phyloP scores from a whole-genome alignment of 371 early-diverging fungal species.

The Rhizomucor miehei region DNA sequence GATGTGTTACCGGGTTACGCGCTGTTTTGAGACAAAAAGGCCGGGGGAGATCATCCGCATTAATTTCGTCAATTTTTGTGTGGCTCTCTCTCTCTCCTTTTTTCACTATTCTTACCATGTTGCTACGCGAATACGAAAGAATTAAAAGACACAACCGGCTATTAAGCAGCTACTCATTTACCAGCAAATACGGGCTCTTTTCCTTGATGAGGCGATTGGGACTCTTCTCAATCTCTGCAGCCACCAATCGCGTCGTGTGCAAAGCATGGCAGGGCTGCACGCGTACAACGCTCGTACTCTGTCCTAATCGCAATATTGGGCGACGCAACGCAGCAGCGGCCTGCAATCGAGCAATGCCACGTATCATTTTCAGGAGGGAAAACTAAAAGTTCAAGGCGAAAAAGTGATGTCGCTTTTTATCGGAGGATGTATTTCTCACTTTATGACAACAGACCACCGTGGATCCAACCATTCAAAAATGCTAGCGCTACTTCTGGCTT shows the following conservation, averaged over 20 bases:
- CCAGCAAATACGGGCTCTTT: not conserved
- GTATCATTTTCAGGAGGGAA: too few species aligned
- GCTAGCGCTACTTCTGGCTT: slow-evolving; percentile 48
- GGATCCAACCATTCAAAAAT: slow-evolving; percentile 64
- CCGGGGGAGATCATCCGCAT: too few species aligned
- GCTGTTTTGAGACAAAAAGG: not conserved
- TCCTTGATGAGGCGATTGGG: slow-evolving; percentile 3
- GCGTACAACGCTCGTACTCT: too few species aligned
- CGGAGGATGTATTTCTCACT: too few species aligned
- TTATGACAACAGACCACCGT: slow-evolving; percentile 19
- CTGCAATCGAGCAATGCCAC: too few species aligned
- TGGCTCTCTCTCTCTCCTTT: slow-evolving; percentile 1
- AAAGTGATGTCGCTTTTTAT: too few species aligned
- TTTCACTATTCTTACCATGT: slow-evolving; percentile 8
- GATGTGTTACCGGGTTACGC: slow-evolving; percentile 2
- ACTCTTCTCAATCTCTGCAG: not conserved
- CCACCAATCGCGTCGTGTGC: too few species aligned
- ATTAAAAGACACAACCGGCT: not conserved
- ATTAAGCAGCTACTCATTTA: not conserved
- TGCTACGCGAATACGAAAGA: slow-evolving; percentile 3
- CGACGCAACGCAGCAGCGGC: too few species aligned
- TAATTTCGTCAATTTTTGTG: not conserved
- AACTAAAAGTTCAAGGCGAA: too few species aligned
- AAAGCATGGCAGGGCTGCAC: too few species aligned
- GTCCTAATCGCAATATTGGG: too few species aligned